Conservation (phyloP, 495 filamentous ascomycete genomes). For the Astrocystis sublimbata region DNA sequence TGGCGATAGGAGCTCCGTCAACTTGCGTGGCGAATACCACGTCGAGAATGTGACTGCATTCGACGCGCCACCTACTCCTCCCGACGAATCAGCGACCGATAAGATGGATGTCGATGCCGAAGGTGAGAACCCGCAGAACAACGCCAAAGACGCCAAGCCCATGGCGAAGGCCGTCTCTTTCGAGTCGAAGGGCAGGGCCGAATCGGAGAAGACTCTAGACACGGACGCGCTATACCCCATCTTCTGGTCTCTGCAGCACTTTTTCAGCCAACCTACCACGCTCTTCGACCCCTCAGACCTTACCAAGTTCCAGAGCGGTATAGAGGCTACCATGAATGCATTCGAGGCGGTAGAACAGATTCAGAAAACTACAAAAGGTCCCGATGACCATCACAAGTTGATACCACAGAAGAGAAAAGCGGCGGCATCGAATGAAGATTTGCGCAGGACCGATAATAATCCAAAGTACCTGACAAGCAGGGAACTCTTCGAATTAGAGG, state of each 20-base stretch:
- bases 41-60: conserved; percentile 90
- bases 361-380: conserved; percentile 38
- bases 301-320: conserved; percentile 70
- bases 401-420: conserved; percentile 60
- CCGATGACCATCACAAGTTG: conserved; percentile 33
- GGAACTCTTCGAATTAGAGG: conserved; percentile 94
- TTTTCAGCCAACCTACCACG: conserved; percentile 85
- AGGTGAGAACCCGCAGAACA: conserved; percentile 34
- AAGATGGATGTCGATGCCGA: conserved; percentile 59
- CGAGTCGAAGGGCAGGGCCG: conserved; percentile 42
- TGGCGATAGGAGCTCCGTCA: conserved; percentile 95
- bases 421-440: conserved; percentile 56
- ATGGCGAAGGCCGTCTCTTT: conserved; percentile 56
- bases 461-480: conserved; percentile 95
- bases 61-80: conserved; percentile 57
- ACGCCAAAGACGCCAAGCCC: conserved; percentile 41
- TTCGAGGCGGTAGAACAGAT: conserved; percentile 81
- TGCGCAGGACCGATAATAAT: conserved; percentile 64
- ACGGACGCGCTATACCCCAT: conserved; percentile 79
- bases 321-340: conserved; percentile 74
- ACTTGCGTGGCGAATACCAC: conserved; percentile 94
- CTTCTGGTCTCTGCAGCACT: conserved; percentile 90
- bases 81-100: conserved; percentile 55
- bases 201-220: conserved; percentile 52
- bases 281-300: conserved; percentile 74